A percentile compares a stretch with the other conserved stretches of the same genome.
These are phyloP conservation scores for Eucalyptus virginea DNA, from an alignment of 345 rosid genomes.

Conservation along the genomic window DNA sequence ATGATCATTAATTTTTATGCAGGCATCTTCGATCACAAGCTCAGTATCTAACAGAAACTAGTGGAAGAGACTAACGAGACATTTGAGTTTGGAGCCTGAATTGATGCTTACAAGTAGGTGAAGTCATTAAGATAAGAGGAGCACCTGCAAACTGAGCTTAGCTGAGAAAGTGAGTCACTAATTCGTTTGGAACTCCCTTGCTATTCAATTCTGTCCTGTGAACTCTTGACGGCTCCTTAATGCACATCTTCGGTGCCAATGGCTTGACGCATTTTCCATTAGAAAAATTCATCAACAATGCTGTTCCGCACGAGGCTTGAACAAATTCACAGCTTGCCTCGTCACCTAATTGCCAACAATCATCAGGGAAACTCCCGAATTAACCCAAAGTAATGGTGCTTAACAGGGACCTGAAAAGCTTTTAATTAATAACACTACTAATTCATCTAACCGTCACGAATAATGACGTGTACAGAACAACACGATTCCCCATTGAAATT, in stretches of 20 bases:
- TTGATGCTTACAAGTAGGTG: neutral
- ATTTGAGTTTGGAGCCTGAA: neutral
- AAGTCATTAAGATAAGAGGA: neutral
- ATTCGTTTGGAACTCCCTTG: neutral
- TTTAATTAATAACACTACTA: neutral
- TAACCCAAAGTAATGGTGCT: neutral
- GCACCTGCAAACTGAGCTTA: neutral
- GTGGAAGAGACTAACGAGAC: neutral
- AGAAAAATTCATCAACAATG: neutral
- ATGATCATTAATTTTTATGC: neutral
- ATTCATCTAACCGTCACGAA: neutral
- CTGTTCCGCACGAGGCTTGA: too few species aligned
- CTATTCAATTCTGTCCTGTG: neutral
- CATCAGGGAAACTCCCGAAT: neutral
- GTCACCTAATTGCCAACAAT: neutral
- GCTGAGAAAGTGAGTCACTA: neutral
- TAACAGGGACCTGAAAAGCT: neutral
- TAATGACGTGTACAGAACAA: neutral
- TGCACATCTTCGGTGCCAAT: neutral
- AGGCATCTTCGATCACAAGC: neutral
- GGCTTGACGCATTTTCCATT: neutral
- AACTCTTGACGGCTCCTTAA: neutral
- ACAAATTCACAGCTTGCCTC: too few species aligned
- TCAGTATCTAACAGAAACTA: neutral
- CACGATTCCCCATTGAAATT: neutral